These are phyloP conservation scores for Gaertneriomyces semiglobifer DNA, from an alignment of 192 early-diverging fungal species.

Conservation along the genomic window DNA sequence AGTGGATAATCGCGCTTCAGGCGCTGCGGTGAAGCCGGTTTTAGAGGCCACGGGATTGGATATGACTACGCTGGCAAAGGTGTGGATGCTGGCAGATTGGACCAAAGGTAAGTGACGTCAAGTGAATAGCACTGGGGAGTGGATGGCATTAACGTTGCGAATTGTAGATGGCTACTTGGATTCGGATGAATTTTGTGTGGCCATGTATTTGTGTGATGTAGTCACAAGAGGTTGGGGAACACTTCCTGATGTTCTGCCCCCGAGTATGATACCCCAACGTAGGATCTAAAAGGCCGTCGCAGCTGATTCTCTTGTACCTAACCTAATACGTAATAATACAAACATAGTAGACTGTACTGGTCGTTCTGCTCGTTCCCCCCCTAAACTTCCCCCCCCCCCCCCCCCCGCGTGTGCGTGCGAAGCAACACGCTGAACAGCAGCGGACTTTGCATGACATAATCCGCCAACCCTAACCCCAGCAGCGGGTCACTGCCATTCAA, in stretches of 20 bases:
- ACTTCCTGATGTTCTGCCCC: slow-evolving; percentile 27
- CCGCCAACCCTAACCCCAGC: too few species aligned
- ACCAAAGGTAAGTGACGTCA: slow-evolving; percentile 37
- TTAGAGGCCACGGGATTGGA: slow-evolving; percentile 66
- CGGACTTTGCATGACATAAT: too few species aligned
- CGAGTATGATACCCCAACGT: slow-evolving; percentile 23
- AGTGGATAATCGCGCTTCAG: slow-evolving; percentile 55
- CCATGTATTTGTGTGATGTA: slow-evolving; percentile 53
- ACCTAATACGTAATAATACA: too few species aligned
- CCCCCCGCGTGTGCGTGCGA: too few species aligned
- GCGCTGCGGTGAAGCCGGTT: slow-evolving; percentile 52
- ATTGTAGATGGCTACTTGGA: slow-evolving; percentile 71
- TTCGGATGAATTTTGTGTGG: slow-evolving; percentile 77
- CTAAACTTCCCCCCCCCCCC: too few species aligned
- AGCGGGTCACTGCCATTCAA: too few species aligned
- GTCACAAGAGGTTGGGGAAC: slow-evolving; percentile 32
- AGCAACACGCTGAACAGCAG: too few species aligned
- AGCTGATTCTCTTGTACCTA: too few species aligned
- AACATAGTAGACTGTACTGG: too few species aligned
- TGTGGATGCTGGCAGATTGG: slow-evolving; percentile 79
- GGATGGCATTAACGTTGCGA: not conserved
- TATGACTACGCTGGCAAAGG: slow-evolving; percentile 59
- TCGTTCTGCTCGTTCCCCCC: too few species aligned
- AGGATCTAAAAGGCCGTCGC: slow-evolving; percentile 27
- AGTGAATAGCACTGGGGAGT: not conserved